Percentiles rank a stretch among this genome's conserved stretches.
These are phyloP conservation scores for Saprolegnia parasitica DNA, from an alignment of 352 stramenopile genomes.

Conservation along the genomic window DNA sequence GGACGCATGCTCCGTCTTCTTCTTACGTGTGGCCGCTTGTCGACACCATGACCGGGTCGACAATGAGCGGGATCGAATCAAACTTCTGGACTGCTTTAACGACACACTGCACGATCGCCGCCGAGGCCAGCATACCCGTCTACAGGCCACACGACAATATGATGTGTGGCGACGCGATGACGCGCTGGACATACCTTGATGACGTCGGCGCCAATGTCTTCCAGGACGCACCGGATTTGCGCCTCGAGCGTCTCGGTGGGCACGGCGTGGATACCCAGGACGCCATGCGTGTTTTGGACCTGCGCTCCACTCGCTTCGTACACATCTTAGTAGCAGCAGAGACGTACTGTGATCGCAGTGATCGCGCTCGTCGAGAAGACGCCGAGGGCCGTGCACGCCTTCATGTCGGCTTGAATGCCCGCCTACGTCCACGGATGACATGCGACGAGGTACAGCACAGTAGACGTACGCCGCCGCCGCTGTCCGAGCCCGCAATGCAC, in stretches of 20 bases:
- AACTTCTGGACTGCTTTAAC: constrained; percentile 47
- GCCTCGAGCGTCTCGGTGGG: constrained; percentile 59
- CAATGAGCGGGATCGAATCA: constrained; percentile 55
- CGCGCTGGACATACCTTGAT: constrained; percentile 66
- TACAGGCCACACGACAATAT: constrained; percentile 20
- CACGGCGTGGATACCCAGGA: constrained; percentile 46
- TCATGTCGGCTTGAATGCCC: constrained; percentile 92
- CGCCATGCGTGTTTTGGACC: constrained; percentile 68
- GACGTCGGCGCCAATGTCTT: constrained; percentile 81
- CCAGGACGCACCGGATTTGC: constrained; percentile 83
- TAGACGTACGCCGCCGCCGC: constrained; percentile 57
- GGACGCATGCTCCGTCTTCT: no score
- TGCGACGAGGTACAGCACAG: no score
- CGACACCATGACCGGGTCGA: constrained; percentile 93
- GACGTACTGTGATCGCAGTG: constrained; percentile 88
- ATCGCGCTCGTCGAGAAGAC: constrained; percentile 81
- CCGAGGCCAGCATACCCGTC: constrained; percentile 89
- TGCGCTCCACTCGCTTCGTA: neutral
- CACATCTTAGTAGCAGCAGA: constrained; percentile 33
- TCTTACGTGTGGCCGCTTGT: constrained; percentile 71
- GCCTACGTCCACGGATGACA: constrained; percentile 40
- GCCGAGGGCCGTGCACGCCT: constrained; percentile 84
- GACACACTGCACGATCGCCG: constrained; percentile 73
- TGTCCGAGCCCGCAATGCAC: constrained; percentile 92
- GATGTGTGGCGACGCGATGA: neutral